These are phyloP conservation scores for Salix caprea DNA, from an alignment of 345 rosid genomes.

Conservation along the genomic window DNA sequence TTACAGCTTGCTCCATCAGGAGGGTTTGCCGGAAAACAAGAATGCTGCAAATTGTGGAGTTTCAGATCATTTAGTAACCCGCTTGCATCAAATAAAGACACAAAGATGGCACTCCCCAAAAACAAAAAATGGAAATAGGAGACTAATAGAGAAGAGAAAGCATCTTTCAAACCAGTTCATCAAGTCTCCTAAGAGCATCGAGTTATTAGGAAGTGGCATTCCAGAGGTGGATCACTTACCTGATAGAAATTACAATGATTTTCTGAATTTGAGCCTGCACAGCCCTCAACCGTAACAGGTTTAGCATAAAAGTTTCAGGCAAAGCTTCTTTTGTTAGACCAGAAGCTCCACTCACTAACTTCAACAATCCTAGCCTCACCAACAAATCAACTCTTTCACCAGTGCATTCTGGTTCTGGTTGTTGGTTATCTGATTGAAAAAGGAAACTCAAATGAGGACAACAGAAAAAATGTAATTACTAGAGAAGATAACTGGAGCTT, in stretches of 20 bases:
- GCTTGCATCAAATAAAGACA: neutral
- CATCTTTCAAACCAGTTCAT: too few relatives aligned
- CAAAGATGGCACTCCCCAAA: too few relatives aligned
- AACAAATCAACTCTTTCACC: constrained; percentile 68
- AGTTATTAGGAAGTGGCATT: too few relatives aligned
- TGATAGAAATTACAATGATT: constrained; percentile 60
- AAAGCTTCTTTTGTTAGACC: constrained; percentile 52
- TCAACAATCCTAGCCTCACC: constrained; percentile 74
- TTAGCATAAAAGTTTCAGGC: constrained; percentile 75
- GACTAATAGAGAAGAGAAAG: too few relatives aligned
- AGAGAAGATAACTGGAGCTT: too few relatives aligned
- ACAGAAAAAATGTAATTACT: too few relatives aligned
- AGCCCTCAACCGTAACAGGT: constrained; percentile 60
- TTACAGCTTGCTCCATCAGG: constrained; percentile 43
- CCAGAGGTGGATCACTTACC: constrained; percentile 31
- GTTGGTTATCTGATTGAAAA: constrained; percentile 36
- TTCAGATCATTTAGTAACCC: neutral
- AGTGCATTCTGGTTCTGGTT: constrained; percentile 32
- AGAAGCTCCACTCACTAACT: constrained; percentile 57
- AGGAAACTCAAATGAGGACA: neutral
- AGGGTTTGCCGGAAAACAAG: constrained; percentile 76
- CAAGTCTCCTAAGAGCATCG: too few relatives aligned
- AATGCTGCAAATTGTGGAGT: constrained; percentile 42
- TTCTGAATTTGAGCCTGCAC: constrained; percentile 80
- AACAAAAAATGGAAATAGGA: too few relatives aligned